Percentiles rank a stretch among this genome's conserved stretches.
These are phyloP conservation scores for Cyclospora cayetanensis DNA, from an alignment of 169 alveolate species.

Conservation along the genomic window DNA sequence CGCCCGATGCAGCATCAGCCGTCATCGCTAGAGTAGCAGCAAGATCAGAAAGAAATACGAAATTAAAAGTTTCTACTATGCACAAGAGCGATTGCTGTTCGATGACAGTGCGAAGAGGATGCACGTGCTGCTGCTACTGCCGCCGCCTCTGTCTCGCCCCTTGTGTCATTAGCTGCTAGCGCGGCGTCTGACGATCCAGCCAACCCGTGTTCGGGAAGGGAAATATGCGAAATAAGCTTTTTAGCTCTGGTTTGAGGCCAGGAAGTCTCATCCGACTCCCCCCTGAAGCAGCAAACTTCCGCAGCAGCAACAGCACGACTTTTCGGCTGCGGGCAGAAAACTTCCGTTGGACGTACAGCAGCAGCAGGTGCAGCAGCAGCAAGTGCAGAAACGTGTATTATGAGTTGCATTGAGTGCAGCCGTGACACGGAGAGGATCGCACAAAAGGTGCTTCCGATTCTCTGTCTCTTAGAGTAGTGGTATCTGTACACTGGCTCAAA, in stretches of 20 bases:
- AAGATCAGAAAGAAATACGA: no score
- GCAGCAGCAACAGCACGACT: neutral
- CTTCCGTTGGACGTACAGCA: neutral
- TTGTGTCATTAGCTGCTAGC: neutral
- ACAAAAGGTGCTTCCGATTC: neutral
- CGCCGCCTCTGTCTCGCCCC: neutral
- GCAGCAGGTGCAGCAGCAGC: neutral
- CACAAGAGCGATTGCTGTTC: no score
- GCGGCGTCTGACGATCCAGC: neutral
- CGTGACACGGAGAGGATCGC: neutral
- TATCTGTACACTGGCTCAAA: neutral
- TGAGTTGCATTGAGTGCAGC: neutral
- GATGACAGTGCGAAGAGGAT: no score
- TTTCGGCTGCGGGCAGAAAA: neutral
- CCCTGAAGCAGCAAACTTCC: neutral
- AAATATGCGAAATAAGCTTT: neutral
- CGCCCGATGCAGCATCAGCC: no score
- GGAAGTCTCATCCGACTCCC: neutral
- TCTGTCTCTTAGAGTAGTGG: neutral
- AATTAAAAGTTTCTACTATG: no score
- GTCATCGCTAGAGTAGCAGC: no score
- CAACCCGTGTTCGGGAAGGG: neutral
- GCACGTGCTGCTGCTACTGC: neutral
- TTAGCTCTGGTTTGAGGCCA: neutral
- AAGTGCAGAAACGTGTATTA: neutral